Evolutionary conservation across 176 grass and related monocot genomes (phyloP), one percentile per base, ranked within the genome.

Genomic region (Phoenix dactylifera): DNA sequence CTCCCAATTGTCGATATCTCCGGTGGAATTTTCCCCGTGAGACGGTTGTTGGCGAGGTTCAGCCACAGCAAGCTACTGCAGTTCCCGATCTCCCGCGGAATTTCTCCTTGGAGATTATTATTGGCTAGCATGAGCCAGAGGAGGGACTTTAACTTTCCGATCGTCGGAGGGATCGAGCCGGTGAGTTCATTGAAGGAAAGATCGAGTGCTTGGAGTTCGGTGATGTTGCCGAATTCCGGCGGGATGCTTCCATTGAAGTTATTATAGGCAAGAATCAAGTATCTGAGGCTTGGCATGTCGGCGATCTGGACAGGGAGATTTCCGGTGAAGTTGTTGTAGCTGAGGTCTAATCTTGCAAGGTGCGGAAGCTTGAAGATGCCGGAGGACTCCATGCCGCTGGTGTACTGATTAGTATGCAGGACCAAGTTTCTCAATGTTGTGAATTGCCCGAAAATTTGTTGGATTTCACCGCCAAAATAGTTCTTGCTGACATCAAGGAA

Each of bases 31-130:
- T 59, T 52, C 5, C 87, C 93, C 3, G 78, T 73, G 15, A 97
- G 72, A 16, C 78, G 63, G 68, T 97, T 97, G 50, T 83, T 76
- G 17, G 84, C 81, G 3, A 97, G 35, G 35, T 44, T 28, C 65
- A 97, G 49, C 93, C 93, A 97, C 60, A 97, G 67, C 66, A 97
- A 66, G 79, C 93, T 97, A 26, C 20, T 76, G 65, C 93, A 97
- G 18, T 79, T 88, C 17, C 93, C 93, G 12, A 97, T 85, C 64
- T 85, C 78, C 24, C 66, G n/a, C 10, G 35, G 35, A 44, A 44
- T 44, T 44, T 44, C 35, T 44, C 35, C 35, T 9, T 1, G 3
- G 10, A 44, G 35, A 44, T 3, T 10, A 44, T 44, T 44, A 44
- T 44, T 44, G 35, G 35, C 35, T 10, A 44, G 79, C 93, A 91